Conservation (phyloP, 495 filamentous ascomycete species). For the Aspergillus ostianus region DNA sequence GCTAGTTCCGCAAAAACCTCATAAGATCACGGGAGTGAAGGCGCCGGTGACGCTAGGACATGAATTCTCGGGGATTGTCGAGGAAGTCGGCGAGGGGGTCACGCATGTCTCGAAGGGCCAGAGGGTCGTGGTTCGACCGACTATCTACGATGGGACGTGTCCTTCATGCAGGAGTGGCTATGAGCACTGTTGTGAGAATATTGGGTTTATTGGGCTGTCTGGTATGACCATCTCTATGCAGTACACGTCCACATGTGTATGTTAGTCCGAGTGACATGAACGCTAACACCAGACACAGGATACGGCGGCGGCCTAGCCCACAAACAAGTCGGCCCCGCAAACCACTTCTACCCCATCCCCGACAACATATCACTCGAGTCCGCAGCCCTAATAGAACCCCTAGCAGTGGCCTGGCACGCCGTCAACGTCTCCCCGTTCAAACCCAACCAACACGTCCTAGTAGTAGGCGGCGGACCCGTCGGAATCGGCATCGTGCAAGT, state of each 20-base stretch:
- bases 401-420: slow-evolving; percentile 67
- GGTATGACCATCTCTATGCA: slow-evolving; percentile 37
- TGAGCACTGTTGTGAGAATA: slow-evolving; percentile 55
- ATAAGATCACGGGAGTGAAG: slow-evolving; percentile 55
- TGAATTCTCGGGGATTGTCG: slow-evolving; percentile 58
- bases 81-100: slow-evolving; percentile 57
- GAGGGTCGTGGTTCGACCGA: slow-evolving; percentile 57
- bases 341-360: slow-evolving; percentile 28
- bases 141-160: slow-evolving; percentile 58
- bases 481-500: slow-evolving; percentile 61
- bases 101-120: slow-evolving; percentile 51
- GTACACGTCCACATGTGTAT: neutral
- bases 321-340: slow-evolving; percentile 26
- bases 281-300: slow-evolving; percentile 11
- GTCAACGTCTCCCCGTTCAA: slow-evolving; percentile 54
- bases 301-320: slow-evolving; percentile 30
- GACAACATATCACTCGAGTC: slow-evolving; percentile 20
- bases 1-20: slow-evolving; percentile 55
- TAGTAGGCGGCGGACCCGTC: slow-evolving; percentile 63
- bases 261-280: neutral
- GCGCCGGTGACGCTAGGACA: slow-evolving; percentile 61
- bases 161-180: slow-evolving; percentile 48
- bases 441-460: slow-evolving; percentile 45
- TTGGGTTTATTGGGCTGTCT: slow-evolving; percentile 61
- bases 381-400: slow-evolving; percentile 57